Evolutionary conservation across 2,329 filamentous ascomycete species (phyloP).

Genomic region (Botrytis paeoniae): DNA sequence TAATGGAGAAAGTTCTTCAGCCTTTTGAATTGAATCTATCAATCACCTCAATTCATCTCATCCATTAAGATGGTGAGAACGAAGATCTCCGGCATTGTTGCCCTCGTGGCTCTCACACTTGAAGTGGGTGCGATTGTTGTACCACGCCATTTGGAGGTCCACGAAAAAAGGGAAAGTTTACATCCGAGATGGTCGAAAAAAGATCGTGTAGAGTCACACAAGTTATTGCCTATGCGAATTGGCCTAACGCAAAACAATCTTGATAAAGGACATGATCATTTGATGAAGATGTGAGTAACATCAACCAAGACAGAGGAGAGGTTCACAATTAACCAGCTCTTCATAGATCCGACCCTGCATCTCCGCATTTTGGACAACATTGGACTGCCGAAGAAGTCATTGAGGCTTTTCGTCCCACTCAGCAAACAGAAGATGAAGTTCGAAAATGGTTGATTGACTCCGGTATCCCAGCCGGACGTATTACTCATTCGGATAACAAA

Average conservation of each 20-base stretch:
- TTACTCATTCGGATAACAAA: constrained; percentile 40
- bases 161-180: constrained; percentile 28
- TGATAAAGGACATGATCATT: constrained; percentile 27
- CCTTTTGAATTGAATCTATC: neutral
- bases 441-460: constrained; percentile 37
- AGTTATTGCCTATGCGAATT: constrained; percentile 32
- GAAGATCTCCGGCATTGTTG: constrained; percentile 11
- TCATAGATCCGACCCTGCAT: constrained; percentile 31
- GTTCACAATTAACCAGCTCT: neutral
- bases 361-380: constrained; percentile 39
- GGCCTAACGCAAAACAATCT: constrained; percentile 31
- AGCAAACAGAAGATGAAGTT: constrained; percentile 37
- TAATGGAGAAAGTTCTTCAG: neutral
- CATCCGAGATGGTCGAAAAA: constrained; percentile 31
- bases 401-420: constrained; percentile 37
- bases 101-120: constrained; percentile 7
- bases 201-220: constrained; percentile 27
- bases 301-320: neutral
- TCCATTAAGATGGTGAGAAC: neutral
- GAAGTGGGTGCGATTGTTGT: constrained; percentile 22
- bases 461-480: constrained; percentile 36
- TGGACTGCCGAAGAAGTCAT: constrained; percentile 37
- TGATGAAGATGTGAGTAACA: constrained; percentile 33
- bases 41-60: neutral
- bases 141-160: constrained; percentile 27